Conservation (phyloP, 257 asterid species). For the Plantago ovata region DNA sequence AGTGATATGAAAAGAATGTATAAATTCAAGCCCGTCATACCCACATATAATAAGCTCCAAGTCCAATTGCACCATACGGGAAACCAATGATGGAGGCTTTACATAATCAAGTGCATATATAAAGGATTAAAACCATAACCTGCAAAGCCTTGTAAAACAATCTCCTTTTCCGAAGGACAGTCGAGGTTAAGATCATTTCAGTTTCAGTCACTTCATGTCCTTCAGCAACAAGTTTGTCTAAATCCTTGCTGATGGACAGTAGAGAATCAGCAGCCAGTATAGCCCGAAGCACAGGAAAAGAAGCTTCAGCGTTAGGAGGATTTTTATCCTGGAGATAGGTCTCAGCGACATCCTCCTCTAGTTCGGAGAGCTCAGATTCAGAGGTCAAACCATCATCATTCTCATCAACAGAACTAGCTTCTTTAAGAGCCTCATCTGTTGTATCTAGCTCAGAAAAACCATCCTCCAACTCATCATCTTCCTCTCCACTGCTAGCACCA, state of each 20-base stretch:
- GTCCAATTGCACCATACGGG: no score
- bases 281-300: conserved; percentile 43
- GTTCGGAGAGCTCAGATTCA: conserved; percentile 47
- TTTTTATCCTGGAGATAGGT: conserved; percentile 24
- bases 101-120: not conserved
- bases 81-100: not conserved
- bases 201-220: conserved; percentile 57
- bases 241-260: conserved; percentile 31
- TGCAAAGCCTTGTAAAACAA: conserved; percentile 62
- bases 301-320: conserved; percentile 14
- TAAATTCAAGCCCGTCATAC: no score
- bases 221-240: conserved; percentile 63
- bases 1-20: no score
- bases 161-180: conserved; percentile 46
- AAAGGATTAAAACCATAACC: conserved; percentile 37
- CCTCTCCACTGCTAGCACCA: conserved; percentile 47
- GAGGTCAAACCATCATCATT: conserved; percentile 33
- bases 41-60: no score
- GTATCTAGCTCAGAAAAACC: conserved; percentile 40
- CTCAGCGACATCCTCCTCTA: conserved; percentile 34
- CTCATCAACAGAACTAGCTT: conserved; percentile 25
- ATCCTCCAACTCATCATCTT: conserved; percentile 32
- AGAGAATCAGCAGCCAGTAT: conserved; percentile 40
- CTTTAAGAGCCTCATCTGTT: conserved; percentile 26
- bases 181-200: conserved; percentile 32